These are phyloP conservation scores for Penicillium corylophilum DNA, from an alignment of 2,329 filamentous ascomycete species.

Conservation along the genomic window DNA sequence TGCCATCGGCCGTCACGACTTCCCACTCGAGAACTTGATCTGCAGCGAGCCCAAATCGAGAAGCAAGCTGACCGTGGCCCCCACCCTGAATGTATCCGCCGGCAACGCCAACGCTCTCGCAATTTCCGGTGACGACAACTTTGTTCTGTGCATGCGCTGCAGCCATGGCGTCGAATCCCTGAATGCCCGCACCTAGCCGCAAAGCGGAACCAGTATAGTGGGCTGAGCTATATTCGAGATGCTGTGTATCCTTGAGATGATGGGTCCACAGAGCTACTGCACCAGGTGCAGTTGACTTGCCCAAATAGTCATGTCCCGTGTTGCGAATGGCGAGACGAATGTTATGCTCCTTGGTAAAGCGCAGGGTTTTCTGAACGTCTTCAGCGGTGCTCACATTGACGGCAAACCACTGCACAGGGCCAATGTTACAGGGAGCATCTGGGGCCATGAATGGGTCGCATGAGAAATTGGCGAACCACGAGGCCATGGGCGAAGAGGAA, in stretches of 20 bases:
- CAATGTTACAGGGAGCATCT: conserved; percentile 6
- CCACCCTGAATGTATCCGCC: conserved; percentile 44
- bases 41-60: conserved; percentile 41
- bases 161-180: conserved; percentile 9
- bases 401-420: conserved; percentile 6
- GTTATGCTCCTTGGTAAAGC: conserved; percentile 14
- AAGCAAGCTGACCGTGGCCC: conserved; percentile 45
- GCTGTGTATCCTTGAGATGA: conserved; percentile 37
- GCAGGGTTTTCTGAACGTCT: conserved; percentile 3
- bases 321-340: conserved; percentile 39
- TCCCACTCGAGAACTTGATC: conserved; percentile 35
- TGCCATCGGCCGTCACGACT: conserved; percentile 38
- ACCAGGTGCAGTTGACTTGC: conserved; percentile 34
- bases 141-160: conserved; percentile 4
- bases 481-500: conserved; percentile 32
- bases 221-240: conserved; percentile 7
- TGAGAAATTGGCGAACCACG: conserved; percentile 34
- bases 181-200: conserved; percentile 13
- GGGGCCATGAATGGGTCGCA: conserved; percentile 38
- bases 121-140: conserved; percentile 4
- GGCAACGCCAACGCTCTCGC: conserved; percentile 10
- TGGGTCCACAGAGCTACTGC: conserved; percentile 44
- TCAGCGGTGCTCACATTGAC: conserved; percentile 10
- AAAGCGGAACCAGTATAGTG: conserved; percentile 10
- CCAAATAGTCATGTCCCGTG: conserved; percentile 47